Evolutionary conservation across 202 grass and related monocot genomes (phyloP), one percentile per base, ranked within the genome.

Genomic region (Dendrocalamus latiflorus): DNA sequence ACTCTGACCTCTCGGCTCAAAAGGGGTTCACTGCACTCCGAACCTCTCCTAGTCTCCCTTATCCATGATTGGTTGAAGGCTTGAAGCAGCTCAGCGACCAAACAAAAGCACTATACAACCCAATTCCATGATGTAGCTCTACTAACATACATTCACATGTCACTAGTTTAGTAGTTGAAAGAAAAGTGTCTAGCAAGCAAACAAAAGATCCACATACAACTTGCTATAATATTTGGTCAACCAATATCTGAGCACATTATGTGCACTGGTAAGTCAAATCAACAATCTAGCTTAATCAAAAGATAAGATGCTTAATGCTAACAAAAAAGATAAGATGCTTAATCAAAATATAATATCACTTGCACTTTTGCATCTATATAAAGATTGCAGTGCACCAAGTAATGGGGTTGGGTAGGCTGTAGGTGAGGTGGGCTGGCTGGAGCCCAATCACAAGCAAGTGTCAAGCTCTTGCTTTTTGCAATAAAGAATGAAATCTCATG

Each of bases 181-280:
- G 38, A 54, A 30, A 73, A 65, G 3, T 60, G 15, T 1, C 34
- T 14, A 10, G 48, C 26, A 30, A 82, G 49, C 58, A 36, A 63
- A 44, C 13, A 61, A 65, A 89, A 74, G 67, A 54, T 6, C 28
- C 72, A 67, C 58, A 82, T 21, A 21, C 37, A 30, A 15, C 42
- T 71, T 63, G 72, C 24, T 21, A 72, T 15, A 12, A 36, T n/a
- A 73, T 39, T 53, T 15, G 67, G 79, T 90, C 83, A 90, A 86
- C 49, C 83, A 84, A 66, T 76, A 24, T 24, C 33, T 8, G 21
- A 10, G 51, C 81, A 41, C 65, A n/a, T n/a, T 26, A 4, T 28
- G 12, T 43, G 17, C 41, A 49, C 57, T 41, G 9, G 28, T 70
- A 82, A 77, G 73, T 78, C 78, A 82, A 82, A 83, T 78, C 67